These are phyloP conservation scores for Venturia effusa DNA, from an alignment of 2,329 filamentous ascomycete species.

Conservation along the genomic window DNA sequence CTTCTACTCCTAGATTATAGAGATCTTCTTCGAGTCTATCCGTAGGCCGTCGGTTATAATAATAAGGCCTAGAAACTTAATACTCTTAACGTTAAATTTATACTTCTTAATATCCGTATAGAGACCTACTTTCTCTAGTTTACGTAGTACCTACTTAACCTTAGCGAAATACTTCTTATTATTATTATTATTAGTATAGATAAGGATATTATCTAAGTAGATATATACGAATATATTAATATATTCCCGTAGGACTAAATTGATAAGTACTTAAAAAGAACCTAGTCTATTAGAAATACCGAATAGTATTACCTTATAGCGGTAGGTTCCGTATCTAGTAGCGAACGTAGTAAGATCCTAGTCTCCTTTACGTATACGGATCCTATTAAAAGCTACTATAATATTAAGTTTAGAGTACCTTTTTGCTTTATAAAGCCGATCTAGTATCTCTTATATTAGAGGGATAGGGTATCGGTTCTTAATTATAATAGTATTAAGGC, in stretches of 20 bases:
- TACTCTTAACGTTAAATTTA: constrained; percentile 19
- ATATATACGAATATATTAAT: constrained; percentile 17
- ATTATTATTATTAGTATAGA: constrained; percentile 13
- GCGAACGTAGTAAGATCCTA: constrained; percentile 24
- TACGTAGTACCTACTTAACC: constrained; percentile 1
- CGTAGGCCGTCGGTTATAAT: constrained; percentile 16
- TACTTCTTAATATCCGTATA: constrained; percentile 17
- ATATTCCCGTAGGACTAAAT: constrained; percentile 15
- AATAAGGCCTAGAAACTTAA: too few species aligned
- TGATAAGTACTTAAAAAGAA: constrained; percentile 18
- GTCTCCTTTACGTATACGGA: constrained; percentile 23
- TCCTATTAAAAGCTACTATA: constrained; percentile 21
- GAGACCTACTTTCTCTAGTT: constrained; percentile 9
- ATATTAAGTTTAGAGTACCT: not conserved
- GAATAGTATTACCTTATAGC: constrained; percentile 23
- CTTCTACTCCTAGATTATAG: constrained; percentile 15
- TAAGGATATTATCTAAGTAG: too few species aligned
- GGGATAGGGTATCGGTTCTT: constrained; percentile 9
- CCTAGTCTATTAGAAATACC: constrained; percentile 13
- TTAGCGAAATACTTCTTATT: constrained; percentile 5
- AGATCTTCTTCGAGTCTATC: constrained; percentile 16
- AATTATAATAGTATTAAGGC: too few species aligned
- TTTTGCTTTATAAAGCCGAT: constrained; percentile 1
- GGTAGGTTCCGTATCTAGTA: constrained; percentile 21
- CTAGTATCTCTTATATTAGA: constrained; percentile 7